phyloP scores from a whole-genome alignment of 306 rosid species.

The Glycine soja region DNA sequence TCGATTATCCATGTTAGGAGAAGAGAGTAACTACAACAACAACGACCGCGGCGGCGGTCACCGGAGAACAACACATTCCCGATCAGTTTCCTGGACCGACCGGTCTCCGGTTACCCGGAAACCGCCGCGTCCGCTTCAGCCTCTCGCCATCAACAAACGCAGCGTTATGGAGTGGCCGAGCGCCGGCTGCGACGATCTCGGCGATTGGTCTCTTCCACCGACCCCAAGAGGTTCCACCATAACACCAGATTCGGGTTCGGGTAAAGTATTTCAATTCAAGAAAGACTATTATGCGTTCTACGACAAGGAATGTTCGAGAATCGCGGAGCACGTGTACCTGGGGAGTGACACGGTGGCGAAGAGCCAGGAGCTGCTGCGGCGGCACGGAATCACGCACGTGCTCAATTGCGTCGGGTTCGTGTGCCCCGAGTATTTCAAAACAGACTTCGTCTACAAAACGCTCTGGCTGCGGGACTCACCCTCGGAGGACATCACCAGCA shows the following conservation, averaged over 20 bases:
- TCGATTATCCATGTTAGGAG: constrained; percentile 58
- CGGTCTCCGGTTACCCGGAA: constrained; percentile 66
- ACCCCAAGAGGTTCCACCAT: constrained; percentile 70
- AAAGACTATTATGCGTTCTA: constrained; percentile 82
- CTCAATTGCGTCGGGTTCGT: constrained; percentile 95
- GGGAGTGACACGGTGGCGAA: constrained; percentile 97
- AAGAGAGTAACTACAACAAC: constrained; percentile 48
- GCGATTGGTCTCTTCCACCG: constrained; percentile 77
- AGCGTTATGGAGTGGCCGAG: constrained; percentile 79
- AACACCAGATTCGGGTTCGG: constrained; percentile 42
- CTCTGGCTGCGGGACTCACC: constrained; percentile 94
- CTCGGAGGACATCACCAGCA: constrained; percentile 86
- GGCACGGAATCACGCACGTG: constrained; percentile 84
- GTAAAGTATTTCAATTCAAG: constrained; percentile 66
- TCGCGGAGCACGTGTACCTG: constrained; percentile 83
- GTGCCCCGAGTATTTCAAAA: constrained; percentile 90
- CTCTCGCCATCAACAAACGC: constrained; percentile 69
- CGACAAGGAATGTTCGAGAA: constrained; percentile 87
- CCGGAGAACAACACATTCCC: constrained; percentile 55
- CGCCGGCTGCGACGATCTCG: constrained; percentile 96
- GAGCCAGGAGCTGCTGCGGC: constrained; percentile 75
- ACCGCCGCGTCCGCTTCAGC: constrained; percentile 82
- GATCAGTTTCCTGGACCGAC: constrained; percentile 89
- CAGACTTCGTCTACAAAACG: constrained; percentile 84
- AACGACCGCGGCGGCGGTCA: constrained; percentile 39